A percentile compares a stretch with the other conserved stretches of the same genome.
These are phyloP conservation scores for Skeletonema potamos DNA, from an alignment of 108 stramenopile genomes.

Conservation along the genomic window DNA sequence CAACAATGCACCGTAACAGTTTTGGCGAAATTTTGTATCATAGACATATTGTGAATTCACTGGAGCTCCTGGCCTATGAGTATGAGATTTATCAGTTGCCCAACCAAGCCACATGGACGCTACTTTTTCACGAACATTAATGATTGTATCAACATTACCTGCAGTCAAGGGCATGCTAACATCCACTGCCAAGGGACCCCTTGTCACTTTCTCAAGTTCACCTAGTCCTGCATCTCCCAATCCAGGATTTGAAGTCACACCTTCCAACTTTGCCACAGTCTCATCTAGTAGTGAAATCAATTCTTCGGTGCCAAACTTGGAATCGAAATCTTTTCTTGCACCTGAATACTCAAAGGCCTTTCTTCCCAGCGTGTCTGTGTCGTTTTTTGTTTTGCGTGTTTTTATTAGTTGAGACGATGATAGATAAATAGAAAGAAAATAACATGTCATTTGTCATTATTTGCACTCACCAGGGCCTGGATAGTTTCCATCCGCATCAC, in stretches of 20 bases:
- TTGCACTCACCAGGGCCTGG: constrained; percentile 52
- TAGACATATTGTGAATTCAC: constrained; percentile 82
- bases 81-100: constrained; percentile 57
- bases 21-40: constrained; percentile 75
- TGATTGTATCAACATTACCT: constrained; percentile 60
- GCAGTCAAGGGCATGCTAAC: constrained; percentile 57
- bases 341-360: constrained; percentile 78
- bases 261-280: constrained; percentile 44
- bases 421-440: not conserved
- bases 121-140: constrained; percentile 55
- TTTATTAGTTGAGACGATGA: not conserved
- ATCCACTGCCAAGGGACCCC: constrained; percentile 59
- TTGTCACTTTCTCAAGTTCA: constrained; percentile 64
- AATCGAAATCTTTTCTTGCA: constrained; percentile 60
- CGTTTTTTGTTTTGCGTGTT: not conserved
- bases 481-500: constrained; percentile 60
- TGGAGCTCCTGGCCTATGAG: constrained; percentile 73
- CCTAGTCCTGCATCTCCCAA: constrained; percentile 11
- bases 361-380: constrained; percentile 59
- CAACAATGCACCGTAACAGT: constrained; percentile 70
- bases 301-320: constrained; percentile 68
- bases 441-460: not conserved
- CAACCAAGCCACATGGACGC: constrained; percentile 65
- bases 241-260: constrained; percentile 34
- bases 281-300: constrained; percentile 44